Base-by-base conservation (phyloP, 805 yeast species). In the Citeromyces matritensis region DNA sequence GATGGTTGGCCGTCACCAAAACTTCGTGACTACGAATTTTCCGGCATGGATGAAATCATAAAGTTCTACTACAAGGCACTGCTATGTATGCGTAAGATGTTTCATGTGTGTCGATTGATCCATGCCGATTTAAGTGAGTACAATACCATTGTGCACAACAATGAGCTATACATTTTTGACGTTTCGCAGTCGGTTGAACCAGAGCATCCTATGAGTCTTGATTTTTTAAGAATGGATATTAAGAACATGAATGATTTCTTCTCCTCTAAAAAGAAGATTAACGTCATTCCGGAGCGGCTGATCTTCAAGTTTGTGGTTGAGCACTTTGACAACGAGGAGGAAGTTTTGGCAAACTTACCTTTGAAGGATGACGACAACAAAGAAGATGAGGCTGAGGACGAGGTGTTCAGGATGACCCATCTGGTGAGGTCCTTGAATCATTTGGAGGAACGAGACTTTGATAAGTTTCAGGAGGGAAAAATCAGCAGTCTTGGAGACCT, bases 121-220 rank as follows among this genome's bases (percentile, higher is more conserved):
- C 99, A 91, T 60, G 98, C 98, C 0, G 99, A 91, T 63, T 62
- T 91, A 48, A 79, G 94, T 38, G 99, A 91, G 53, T 91, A 91
- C 58, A 91, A 91, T 50, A 69, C 85, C 2, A 79, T 91, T 33
- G 81, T 91, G 14, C 96, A 88, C 47, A 51, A 81, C 6, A 75
- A 68, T 23, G 69, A 72, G 47, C 58, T 91, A 19, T 85, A 80
- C 54, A 81, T 91, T 35, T 82, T 91, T 42, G 99, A 91, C 57
- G 99, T 91, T 8, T 86, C 97, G 1, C 99, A 91, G 51, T 76
- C 93, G 25, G 97, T 91, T 15, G 97, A 91, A 51, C 96, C 95
- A 7, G 95, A 85, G 43, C 99, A 91, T 54, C 97, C 95, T 8
- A 84, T 84, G 84, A 80, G 94, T 27, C 62, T 91, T 40, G 97